Base-by-base conservation (phyloP, 2,329 filamentous ascomycete species). In the Hymenoscyphus occultus region DNA sequence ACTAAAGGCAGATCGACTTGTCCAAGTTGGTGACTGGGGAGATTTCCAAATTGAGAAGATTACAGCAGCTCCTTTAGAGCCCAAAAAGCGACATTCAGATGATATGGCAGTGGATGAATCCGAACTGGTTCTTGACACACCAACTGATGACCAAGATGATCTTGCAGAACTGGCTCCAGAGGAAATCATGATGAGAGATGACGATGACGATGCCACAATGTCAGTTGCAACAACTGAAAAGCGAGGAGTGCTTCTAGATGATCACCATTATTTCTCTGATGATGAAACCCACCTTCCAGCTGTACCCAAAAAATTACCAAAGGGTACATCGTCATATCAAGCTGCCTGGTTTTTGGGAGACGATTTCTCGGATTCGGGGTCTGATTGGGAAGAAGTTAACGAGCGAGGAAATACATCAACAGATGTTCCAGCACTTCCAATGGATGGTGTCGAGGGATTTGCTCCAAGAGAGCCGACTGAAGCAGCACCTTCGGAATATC, bases 251-350 rank as follows among this genome's bases (percentile, higher is more conserved):
- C 80, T 99, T 51, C 83, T 99, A 10, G 95, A 99, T 71, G 94
- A 98, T 70, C 94, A 99, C 76, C 94, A 98, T 76, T 99, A 99
- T 77, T 99, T 98, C 75, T 93, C 93, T 0, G 94, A 98, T 56
- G 92, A 95, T 58, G 90, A 95, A 62, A 82, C 84, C 54, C 82
- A 87, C 62, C 80, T 83, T 19, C 80, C 86, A 19, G 78, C 83
- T 42, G 79, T 80, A 39, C 91, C 91, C 6, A 95, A 89, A 78
- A 86, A 87, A 68, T 79, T 99, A 28, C 95, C 95, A 0, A 91
- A 89, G 77, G 95, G 95, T 68, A 99, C 95, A 2, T 98, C 95
- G 48, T 87, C 89, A 64, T 98, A 97, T 77, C 95, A 99, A 78
- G 86, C 93, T 28, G 93, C 94, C 10, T 99, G 95, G 95, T 97